Evolutionary conservation across 139 green algal species (phyloP), one percentile per base, ranked within the genome.

Genomic region (Chlorella sp.): DNA sequence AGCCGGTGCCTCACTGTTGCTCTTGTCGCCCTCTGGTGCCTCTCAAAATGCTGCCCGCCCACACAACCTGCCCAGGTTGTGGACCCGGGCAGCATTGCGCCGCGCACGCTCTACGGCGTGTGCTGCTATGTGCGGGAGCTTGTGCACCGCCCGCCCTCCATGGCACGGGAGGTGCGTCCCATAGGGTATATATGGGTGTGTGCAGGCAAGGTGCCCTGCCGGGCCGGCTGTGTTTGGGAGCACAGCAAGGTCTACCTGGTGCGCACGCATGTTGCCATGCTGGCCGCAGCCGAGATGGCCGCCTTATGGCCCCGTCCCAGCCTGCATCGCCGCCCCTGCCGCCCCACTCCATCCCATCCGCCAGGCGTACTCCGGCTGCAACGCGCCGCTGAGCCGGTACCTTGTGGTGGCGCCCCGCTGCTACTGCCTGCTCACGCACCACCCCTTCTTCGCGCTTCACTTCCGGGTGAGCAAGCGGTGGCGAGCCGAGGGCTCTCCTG

Each of bases 391-490:
- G 75, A 76, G 67, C 26, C 84, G 88, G 36, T 95, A 94, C 86
- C 84, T 97, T 54, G 92, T 97, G 34, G 74, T 92, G 0, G 95
- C 96, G 6, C 94, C 93, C 3, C 92, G 96, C 62, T 97, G 95
- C 87, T 98, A 98, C 88, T 97, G 94, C 92, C 86, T 98, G 58
- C 88, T 98, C 36, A 94, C 89, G 1, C 89, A 93, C 80, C 92
- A 95, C 87, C 96, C 96, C 56, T 98, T 98, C 86, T 98, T 98
- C 86, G 85, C 87, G 13, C 92, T 98, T 67, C 95, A 98, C 90
- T 96, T 98, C 83, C 91, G 96, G 89, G 95, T 96, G 74, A 36
- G 86, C 22, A 3, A 7, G 20, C 5, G 38, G 69, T 38, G 19
- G 0, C 1, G 65, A 5, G 24, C 3, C 9, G 20, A 16, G 11